Evolutionary conservation across 2,329 filamentous ascomycete genomes (phyloP), one percentile per base, ranked within the genome.

Genomic region (Monosporascus sp.): DNA sequence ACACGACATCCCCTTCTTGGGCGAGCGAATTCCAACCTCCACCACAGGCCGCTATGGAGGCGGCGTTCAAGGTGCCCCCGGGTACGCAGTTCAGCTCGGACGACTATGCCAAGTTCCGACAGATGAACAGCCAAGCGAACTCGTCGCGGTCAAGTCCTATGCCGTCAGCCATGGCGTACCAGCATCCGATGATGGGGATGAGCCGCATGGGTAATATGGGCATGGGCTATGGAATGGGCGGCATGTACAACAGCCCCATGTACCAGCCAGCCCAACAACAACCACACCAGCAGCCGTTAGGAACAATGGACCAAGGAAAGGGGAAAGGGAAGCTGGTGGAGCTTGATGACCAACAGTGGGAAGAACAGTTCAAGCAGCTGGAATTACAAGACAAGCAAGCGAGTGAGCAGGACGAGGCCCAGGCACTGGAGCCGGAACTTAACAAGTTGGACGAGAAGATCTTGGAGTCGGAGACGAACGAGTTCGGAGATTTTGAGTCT

Each of bases 291-390:
- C 69, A 72, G 52, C 69, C 68, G 47, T 69, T 72, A 60, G 68
- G 72, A 52, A 66, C 66, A 45, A 70, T 72, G 61, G 67, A 78
- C 43, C 78, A 82, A 59, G 77, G 73, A 49, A 88, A 91, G 70
- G 89, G 88, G 55, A 97, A 97, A 70, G 92, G 89, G 40, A 96
- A 95, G 72, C 84, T 97, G 74, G 87, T 97, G 14, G 94, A 97
- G 74, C 81, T 97, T 24, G 91, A 97, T 68, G 93, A 99, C 63
- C 78, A 87, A 65, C 88, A 96, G 67, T 97, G 94, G 94, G 93
- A 97, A 72, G 90, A 91, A 63, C 91, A 97, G 70, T 99, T 99
- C 70, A 89, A 91, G 53, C 85, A 94, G 71, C 86, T 97, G 45
- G 68, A 70, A 49, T 52, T 70, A 43, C 63, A 69, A 47, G 74